Conservation (phyloP, 2,329 filamentous ascomycete species). For the Aphanoascus verrucosus region DNA sequence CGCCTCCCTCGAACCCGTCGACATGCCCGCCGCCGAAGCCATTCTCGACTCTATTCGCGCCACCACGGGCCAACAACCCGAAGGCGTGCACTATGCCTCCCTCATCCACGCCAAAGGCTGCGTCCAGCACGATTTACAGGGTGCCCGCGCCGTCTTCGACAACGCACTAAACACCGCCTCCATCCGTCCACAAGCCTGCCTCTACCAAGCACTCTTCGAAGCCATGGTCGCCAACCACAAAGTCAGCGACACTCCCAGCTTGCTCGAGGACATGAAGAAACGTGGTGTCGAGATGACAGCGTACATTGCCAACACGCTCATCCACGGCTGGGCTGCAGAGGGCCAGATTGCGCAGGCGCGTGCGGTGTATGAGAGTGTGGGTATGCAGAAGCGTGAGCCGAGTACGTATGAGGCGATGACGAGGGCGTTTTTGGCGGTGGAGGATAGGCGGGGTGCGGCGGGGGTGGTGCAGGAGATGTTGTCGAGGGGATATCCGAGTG, state of each 20-base stretch:
- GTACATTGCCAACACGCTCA: constrained; percentile 96
- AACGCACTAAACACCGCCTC: constrained; percentile 57
- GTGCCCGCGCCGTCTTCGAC: constrained; percentile 73
- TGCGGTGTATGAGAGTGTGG: constrained; percentile 67
- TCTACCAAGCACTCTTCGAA: constrained; percentile 96
- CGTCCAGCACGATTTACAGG: constrained; percentile 80
- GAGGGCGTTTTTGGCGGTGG: constrained; percentile 73
- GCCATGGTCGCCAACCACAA: constrained; percentile 91
- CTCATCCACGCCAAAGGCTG: constrained; percentile 94
- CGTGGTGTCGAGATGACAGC: constrained; percentile 76
- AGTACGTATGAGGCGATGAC: constrained; percentile 99
- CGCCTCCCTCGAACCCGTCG: constrained; percentile 80
- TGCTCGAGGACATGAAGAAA: constrained; percentile 64
- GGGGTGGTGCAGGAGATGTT: constrained; percentile 81
- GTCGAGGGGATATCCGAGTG: constrained; percentile 75
- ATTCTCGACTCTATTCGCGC: constrained; percentile 68
- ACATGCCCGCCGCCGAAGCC: constrained; percentile 77
- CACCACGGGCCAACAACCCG: constrained; percentile 63
- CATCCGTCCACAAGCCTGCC: constrained; percentile 65
- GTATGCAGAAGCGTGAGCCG: constrained; percentile 71
- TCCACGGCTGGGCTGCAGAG: constrained; percentile 87
- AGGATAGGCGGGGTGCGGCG: constrained; percentile 67
- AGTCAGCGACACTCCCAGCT: constrained; percentile 61
- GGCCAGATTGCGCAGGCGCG: constrained; percentile 70
- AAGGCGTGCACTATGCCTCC: constrained; percentile 90